These are phyloP conservation scores for Paulownia fortunei DNA, from an alignment of 257 asterid genomes.

Conservation along the genomic window DNA sequence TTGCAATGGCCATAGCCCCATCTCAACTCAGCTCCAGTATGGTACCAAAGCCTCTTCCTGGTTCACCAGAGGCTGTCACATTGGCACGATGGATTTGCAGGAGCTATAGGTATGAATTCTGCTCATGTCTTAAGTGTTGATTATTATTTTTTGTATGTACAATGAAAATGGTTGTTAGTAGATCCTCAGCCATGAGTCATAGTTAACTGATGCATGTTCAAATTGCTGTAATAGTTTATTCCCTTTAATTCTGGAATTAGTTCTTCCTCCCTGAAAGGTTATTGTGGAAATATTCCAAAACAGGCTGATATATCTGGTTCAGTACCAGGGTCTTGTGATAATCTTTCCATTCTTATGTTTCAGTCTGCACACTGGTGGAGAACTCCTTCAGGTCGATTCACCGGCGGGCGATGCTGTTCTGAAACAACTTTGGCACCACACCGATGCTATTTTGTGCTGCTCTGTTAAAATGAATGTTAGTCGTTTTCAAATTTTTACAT, in stretches of 20 bases:
- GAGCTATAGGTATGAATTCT: constrained; percentile 68
- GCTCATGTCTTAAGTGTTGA: background rate
- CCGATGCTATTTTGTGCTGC: constrained; percentile 93
- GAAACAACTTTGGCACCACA: constrained; percentile 90
- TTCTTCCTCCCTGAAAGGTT: no score
- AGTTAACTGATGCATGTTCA: no score
- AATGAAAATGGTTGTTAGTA: background rate
- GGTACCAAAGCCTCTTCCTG: constrained; percentile 71
- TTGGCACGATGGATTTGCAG: constrained; percentile 84
- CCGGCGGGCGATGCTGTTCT: constrained; percentile 69
- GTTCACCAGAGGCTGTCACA: constrained; percentile 82
- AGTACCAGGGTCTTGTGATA: background rate
- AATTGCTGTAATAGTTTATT: no score
- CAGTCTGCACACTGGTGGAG: constrained; percentile 85
- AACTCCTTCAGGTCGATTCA: constrained; percentile 60
- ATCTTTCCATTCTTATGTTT: background rate
- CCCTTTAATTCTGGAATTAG: no score
- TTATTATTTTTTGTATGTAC: background rate
- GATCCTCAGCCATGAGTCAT: background rate
- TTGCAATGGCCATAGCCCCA: constrained; percentile 91
- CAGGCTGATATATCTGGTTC: no score
- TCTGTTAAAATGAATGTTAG: constrained; percentile 82
- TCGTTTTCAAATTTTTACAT: background rate
- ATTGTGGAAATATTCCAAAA: no score
- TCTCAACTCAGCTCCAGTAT: constrained; percentile 62